phyloP scores from a whole-genome alignment of 495 filamentous ascomycete genomes.

The Talaromyces wortmannii region DNA sequence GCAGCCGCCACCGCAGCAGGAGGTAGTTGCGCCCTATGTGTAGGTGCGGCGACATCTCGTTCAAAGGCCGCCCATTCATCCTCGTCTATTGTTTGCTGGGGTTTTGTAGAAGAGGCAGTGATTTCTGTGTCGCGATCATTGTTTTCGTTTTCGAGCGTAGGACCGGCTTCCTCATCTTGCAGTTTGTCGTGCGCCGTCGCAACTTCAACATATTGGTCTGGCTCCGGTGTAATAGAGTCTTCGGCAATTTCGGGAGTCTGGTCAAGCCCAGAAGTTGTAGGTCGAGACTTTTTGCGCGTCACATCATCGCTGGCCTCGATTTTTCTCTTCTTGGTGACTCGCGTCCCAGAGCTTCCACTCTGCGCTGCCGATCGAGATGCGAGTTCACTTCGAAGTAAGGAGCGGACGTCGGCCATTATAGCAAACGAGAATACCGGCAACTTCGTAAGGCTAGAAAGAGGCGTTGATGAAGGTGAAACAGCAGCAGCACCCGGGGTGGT shows the following conservation, averaged over 20 bases:
- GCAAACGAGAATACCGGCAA: background rate
- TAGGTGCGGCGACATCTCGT: slow-evolving; percentile 65
- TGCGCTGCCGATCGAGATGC: slow-evolving; percentile 56
- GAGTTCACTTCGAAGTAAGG: slow-evolving; percentile 76
- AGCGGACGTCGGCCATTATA: slow-evolving; percentile 75
- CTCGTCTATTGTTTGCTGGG: slow-evolving; percentile 53
- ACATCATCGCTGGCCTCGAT: slow-evolving; percentile 39
- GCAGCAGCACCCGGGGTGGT: background rate
- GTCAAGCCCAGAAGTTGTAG: slow-evolving; percentile 19
- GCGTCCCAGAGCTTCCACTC: slow-evolving; percentile 30
- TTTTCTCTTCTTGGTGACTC: slow-evolving; percentile 52
- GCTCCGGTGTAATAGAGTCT: slow-evolving; percentile 10
- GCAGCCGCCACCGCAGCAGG: slow-evolving; percentile 25
- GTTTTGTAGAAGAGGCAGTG: slow-evolving; percentile 10
- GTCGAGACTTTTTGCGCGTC: slow-evolving; percentile 39
- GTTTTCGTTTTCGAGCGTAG: slow-evolving; percentile 14
- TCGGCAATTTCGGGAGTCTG: slow-evolving; percentile 13
- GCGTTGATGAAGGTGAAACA: background rate
- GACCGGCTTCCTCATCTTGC: slow-evolving; percentile 14
- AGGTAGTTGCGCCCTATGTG: slow-evolving; percentile 24
- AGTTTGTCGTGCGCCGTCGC: slow-evolving; percentile 11
- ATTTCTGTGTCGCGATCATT: background rate
- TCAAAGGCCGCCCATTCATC: slow-evolving; percentile 90
- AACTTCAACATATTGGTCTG: slow-evolving; percentile 24
- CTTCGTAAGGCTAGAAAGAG: background rate